Evolutionary conservation across 106 monocot genomes (phyloP), one percentile per base, ranked within the genome.

Genomic region (Vanilla planifolia): DNA sequence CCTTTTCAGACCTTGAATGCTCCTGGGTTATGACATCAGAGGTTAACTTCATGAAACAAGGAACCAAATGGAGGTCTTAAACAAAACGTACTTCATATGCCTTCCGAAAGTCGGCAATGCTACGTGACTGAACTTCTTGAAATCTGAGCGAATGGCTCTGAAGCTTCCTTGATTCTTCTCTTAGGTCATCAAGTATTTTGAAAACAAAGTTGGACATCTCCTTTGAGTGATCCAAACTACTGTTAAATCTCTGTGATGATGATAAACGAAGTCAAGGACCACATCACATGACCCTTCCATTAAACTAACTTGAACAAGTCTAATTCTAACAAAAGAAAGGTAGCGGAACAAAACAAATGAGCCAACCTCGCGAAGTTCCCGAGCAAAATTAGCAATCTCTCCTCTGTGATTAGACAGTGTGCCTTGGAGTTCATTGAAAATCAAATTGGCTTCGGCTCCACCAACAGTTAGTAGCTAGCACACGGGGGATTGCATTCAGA

Each of bases 331-430:
- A 8, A 32, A 30, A 29, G 32, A 32, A 26, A 8, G 22, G 4
- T 5, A 60, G 32, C 26, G 33, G 24, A 66, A 17, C 16, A 27
- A 11, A 33, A 55, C 20, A 43, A 42, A 51, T 2, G 23, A 66
- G 55, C 55, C 42, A 51, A 91, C 91, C 84, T 98, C 72, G 27
- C 79, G 78, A 47, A 99, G 77, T 46, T 92, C 91, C 46, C 75
- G 28, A 22, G 77, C 69, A 67, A 99, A 99, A 21, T 67, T 33
- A 59, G 82, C 70, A 71, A 82, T 70, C 65, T 92, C 92, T 60
- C 66, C 82, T 60, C 77, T 62, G 36, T 88, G 77, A 24, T 53
- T 73, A 20, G 79, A 72, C 44, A 99, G 59, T 42, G 61, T 72
- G 17, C n/a, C 73, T 63, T 88, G 82, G 35, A 92, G 39, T 37